Conservation (phyloP, 108 stramenopile genomes). For the Skeletonema potamos region DNA sequence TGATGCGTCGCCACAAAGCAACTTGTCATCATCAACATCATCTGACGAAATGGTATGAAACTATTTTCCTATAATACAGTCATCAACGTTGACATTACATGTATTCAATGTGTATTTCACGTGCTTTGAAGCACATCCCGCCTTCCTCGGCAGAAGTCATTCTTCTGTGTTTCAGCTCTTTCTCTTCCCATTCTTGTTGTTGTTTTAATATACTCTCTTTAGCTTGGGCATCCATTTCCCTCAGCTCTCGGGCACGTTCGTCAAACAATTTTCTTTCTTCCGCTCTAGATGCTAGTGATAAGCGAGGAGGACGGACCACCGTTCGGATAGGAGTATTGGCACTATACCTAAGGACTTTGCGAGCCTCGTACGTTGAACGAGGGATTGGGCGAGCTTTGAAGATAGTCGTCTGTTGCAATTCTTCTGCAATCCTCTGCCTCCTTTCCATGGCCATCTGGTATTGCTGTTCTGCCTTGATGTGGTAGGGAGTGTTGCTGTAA, state of each 20-base stretch:
- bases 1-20: not conserved
- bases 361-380: constrained; percentile 15
- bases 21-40: not conserved
- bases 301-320: constrained; percentile 10
- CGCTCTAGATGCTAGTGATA: constrained; percentile 23
- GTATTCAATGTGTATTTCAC: constrained; percentile 11
- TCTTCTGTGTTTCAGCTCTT: constrained; percentile 20
- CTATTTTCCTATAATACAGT: not conserved
- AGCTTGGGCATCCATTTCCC: constrained; percentile 2
- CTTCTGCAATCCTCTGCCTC: not conserved
- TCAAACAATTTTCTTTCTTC: constrained; percentile 27
- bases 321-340: not conserved
- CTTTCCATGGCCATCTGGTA: constrained; percentile 12
- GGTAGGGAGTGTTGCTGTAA: constrained; percentile 5
- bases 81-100: constrained; percentile 1
- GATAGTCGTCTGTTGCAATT: not conserved
- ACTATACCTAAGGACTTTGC: not conserved
- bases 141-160: constrained; percentile 18
- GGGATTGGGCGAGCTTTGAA: constrained; percentile 32
- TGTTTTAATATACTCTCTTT: not conserved
- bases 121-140: constrained; percentile 23
- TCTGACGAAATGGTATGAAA: not conserved
- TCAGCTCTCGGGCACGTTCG: constrained; percentile 1
- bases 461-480: constrained; percentile 21
- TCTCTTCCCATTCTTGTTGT: constrained; percentile 13